Conservation (phyloP, 176 grass and related monocot genomes). For the Pontederia paniculata region DNA sequence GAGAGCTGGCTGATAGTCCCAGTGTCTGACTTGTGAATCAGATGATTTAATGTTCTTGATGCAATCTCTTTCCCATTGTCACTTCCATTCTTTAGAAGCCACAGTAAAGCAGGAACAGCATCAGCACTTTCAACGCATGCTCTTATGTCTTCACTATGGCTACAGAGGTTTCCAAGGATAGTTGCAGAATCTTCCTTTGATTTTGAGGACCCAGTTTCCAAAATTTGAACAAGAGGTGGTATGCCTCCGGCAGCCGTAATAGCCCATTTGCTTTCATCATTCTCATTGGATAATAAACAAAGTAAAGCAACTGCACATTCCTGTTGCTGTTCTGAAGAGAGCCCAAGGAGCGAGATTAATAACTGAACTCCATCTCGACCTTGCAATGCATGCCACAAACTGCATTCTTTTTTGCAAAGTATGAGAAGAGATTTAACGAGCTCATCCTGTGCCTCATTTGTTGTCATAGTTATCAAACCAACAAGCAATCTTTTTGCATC, state of each 20-base stretch:
- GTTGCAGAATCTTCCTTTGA: slow-evolving; percentile 99
- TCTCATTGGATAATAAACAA: slow-evolving; percentile 82
- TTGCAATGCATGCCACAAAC: slow-evolving; percentile 94
- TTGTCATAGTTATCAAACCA: slow-evolving; percentile 97
- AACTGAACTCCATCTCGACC: slow-evolving; percentile 96
- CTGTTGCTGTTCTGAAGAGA: slow-evolving; percentile 99
- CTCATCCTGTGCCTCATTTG: slow-evolving; percentile 88
- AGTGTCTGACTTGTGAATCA: slow-evolving; percentile 99
- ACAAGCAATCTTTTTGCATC: slow-evolving; percentile 93
- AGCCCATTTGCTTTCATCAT: slow-evolving; percentile 99
- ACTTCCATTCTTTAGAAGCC: slow-evolving; percentile 99
- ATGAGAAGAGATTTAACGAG: slow-evolving; percentile 83
- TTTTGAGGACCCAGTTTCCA: slow-evolving; percentile 95
- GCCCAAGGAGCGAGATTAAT: slow-evolving; percentile 95
- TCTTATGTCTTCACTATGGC: slow-evolving; percentile 98
- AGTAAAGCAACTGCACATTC: slow-evolving; percentile 98
- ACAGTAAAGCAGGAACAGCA: slow-evolving; percentile 96
- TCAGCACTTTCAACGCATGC: slow-evolving; percentile 99
- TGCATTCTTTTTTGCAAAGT: slow-evolving; percentile 80
- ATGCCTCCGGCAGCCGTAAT: slow-evolving; percentile 99
- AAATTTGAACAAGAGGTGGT: slow-evolving; percentile 99
- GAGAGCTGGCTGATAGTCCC: slow-evolving; percentile 93
- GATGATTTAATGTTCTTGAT: slow-evolving; percentile 94
- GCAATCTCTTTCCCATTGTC: slow-evolving; percentile 99
- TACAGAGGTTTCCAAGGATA: slow-evolving; percentile 96